Percentiles rank a stretch among this genome's conserved stretches.
phyloP scores from a whole-genome alignment of 495 filamentous ascomycete genomes.

The Trypethelium eluteriae region DNA sequence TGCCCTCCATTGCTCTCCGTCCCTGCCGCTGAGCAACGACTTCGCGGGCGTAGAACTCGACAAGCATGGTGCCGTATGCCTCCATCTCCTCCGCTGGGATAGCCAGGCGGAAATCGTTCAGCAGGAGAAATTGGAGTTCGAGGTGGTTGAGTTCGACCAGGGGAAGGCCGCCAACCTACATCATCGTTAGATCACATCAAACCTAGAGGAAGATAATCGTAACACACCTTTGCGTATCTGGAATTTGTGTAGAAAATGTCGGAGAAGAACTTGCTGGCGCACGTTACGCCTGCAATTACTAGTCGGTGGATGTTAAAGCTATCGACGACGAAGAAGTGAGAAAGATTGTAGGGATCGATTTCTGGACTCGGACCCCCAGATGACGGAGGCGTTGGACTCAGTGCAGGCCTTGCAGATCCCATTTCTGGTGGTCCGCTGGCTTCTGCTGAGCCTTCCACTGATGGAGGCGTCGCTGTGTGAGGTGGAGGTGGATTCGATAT shows the following conservation, averaged over 20 bases:
- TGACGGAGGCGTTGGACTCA: slow-evolving; percentile 24
- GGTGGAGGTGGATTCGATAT: slow-evolving; percentile 19
- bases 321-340: slow-evolving; percentile 93
- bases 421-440: slow-evolving; percentile 32
- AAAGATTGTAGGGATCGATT: slow-evolving; percentile 52
- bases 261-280: slow-evolving; percentile 99
- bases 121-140: slow-evolving; percentile 88
- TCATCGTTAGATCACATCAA: slow-evolving; percentile 6
- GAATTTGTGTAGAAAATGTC: slow-evolving; percentile 99
- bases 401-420: slow-evolving; percentile 24
- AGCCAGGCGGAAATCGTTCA: slow-evolving; percentile 95
- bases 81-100: slow-evolving; percentile 93
- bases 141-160: slow-evolving; percentile 94
- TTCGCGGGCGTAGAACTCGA: slow-evolving; percentile 95
- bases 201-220: not conserved
- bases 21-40: slow-evolving; percentile 59
- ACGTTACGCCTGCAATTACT: slow-evolving; percentile 95
- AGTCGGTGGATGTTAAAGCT: slow-evolving; percentile 98
- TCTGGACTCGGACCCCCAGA: slow-evolving; percentile 13
- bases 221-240: slow-evolving; percentile 89
- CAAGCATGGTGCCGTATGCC: slow-evolving; percentile 96
- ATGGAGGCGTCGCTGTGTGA: slow-evolving; percentile 32
- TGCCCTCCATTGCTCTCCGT: slow-evolving; percentile 8
- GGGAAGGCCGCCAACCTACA: slow-evolving; percentile 89
- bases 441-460: slow-evolving; percentile 29